Evolutionary conservation across 163 green algal species (phyloP), one percentile per base, ranked within the genome.

Genomic region (Scenedesmus sp.): DNA sequence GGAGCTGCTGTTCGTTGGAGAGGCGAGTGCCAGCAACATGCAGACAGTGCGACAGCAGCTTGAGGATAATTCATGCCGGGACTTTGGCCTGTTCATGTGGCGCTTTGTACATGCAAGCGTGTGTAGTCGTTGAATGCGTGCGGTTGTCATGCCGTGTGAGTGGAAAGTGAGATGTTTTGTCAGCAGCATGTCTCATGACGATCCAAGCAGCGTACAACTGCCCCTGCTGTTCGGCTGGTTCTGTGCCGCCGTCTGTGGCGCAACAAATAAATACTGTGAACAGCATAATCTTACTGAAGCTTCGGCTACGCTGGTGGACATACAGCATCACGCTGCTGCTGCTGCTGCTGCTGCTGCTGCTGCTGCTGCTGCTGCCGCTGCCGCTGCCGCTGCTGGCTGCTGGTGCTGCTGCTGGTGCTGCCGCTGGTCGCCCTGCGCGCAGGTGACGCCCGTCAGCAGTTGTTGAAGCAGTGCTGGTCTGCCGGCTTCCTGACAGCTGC

Each of bases 401-500:
- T 7, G 49, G 9, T n/a, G 76, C 26, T 43, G 37, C 76, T n/a
- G 76, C 76, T 43, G 76, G 13, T 83, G 76, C 40, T 83, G 40
- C 40, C 49, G 76, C 76, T 83, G 76, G 12, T 56, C 13, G 12
- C 40, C 20, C 26, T 13, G 26, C 76, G 30, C 9, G 26, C 80
- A 86, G 80, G n/a, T 70, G 43, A 86, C 80, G 30, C 44, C 44
- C 4, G 7, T 72, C 4, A 68, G 44, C 44, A 43, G 30, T n/a
- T 86, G 44, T 13, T 86, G 80, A 86, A 86, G 80, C 44, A 86
- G 80, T 44, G 26, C 20, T 72, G 80, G 44, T 33, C 80, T n/a
- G 80, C 80, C 24, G 80, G 80, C 80, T 86, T 86, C 80, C 46
- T 86, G 18, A 22, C 42, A 35, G 43, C 43, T 40, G 80, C 80